Evolutionary conservation across 768 basidiomycete species (phyloP), one percentile per base, ranked within the genome.

Genomic region (Boletus speciosus): DNA sequence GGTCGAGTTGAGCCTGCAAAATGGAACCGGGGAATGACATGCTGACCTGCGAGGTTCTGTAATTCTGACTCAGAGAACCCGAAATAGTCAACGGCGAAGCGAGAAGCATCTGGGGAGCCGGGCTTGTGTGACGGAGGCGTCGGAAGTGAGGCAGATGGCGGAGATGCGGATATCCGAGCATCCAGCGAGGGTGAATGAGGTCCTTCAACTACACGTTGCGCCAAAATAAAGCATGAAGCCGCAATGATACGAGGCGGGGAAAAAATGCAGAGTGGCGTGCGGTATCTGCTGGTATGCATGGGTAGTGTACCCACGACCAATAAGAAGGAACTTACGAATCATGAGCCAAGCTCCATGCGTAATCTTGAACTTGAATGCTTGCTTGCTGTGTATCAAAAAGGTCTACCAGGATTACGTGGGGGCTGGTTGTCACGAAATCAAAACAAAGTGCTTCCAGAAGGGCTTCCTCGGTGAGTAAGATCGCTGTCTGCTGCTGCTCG

Each of bases 361-460:
- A 85, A 64, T 91, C 90, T 67, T 88, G 83, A 35, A 86, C 67
- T 34, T 74, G 69, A 19, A 65, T 49, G 35, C 76, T 78, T 40
- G 76, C 74, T 56, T 78, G 77, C 41, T 78, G 70, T 9, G 76
- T 72, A 52, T 85, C 81, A 62, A 90, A 86, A 11, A 92, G 74
- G 57, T 90, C 85, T 41, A 88, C 81, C 31, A 93, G 74, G 48
- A 86, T 79, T 31, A 82, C 81, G 60, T 93, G 91, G 16, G 90
- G 88, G 61, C 82, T 90, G 52, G 81, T 80, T 10, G 90, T 82
- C 34, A 85, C 79, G 65, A 92, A 88, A 67, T 93, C 91, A 64
- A 93, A 93, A 72, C 90, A 93, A 5, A 93, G 76, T 0, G 87
- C 88, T 61, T 92, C 90, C 8, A 93, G 74, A 1, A 93, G 76